Base-by-base conservation (phyloP, 2,329 filamentous ascomycete species). In the Penicillium sp. region DNA sequence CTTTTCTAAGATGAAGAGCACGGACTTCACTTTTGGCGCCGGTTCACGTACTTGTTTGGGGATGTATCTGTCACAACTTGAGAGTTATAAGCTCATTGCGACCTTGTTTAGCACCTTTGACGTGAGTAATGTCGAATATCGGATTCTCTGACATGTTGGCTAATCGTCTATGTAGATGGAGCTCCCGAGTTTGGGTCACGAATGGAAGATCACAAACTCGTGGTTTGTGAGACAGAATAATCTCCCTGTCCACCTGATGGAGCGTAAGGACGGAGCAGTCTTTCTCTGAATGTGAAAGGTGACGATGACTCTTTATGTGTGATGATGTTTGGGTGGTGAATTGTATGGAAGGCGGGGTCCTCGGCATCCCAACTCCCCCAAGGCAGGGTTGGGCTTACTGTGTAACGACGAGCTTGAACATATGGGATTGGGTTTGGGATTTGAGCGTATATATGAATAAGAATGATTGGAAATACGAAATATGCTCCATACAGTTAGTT, bases 31-130 rank as follows among this genome's bases (percentile, higher is more conserved):
- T 1, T 65, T 63, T 46, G 62, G 61, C 1, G 52, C 54, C 27
- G 62, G 61, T 23, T 42, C 54, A 12, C 54, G 59, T 3, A 30
- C 46, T 32, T 65, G 61, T 42, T 30, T 60, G 8, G 62, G 62
- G 8, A 36, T 49, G 24, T 46, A 54, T 43, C 30, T 63, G 20
- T 54, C 49, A 1, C 48, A 56, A 34, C n/a, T 64, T 18, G 59
- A 65, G 37, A 51, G 52, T 8, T 62, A 56, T 34, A 65, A 63
- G 45, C 44, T 61, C 7, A 54, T 61, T 49, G 59, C 58, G 17
- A 62, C 54, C 10, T 34, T 82, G 40, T 70, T 79, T 55, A 60
- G 57, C 7, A 68, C 59, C 33, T 82, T 79, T 56, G 68, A 79
- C 56, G 70, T 74, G 47, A 63, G 71, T 67, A 17, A 26, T 42